phyloP scores from a whole-genome alignment of 495 filamentous ascomycete genomes.

The Podospora tetraspora region DNA sequence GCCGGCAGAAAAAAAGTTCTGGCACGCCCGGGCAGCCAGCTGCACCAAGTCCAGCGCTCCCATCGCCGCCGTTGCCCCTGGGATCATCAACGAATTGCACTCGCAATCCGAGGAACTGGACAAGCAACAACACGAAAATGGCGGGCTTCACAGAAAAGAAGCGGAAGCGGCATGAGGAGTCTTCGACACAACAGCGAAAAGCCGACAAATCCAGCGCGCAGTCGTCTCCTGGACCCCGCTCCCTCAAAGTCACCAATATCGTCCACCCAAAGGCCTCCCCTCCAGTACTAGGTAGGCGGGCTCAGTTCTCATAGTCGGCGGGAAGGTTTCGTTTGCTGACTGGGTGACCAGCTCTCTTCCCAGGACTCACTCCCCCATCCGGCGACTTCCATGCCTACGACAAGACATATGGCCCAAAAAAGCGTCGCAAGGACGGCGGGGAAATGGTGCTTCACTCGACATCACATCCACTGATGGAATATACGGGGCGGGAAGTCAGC shows the following conservation, averaged over 20 bases:
- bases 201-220: conserved; percentile 53
- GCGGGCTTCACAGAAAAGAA: conserved; percentile 60
- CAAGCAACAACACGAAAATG: conserved; percentile 36
- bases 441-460: conserved; percentile 75
- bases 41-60: not conserved
- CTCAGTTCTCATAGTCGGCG: not conserved
- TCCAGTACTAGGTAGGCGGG: conserved; percentile 58
- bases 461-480: conserved; percentile 72
- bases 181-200: conserved; percentile 39
- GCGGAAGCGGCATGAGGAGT: conserved; percentile 60
- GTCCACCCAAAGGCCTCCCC: conserved; percentile 53
- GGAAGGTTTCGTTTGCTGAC: conserved; percentile 6
- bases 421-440: conserved; percentile 40
- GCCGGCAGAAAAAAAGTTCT: conserved; percentile 12
- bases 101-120: not conserved
- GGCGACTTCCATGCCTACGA: conserved; percentile 60
- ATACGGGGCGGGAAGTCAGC: conserved; percentile 68
- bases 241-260: conserved; percentile 54
- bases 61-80: not conserved
- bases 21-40: not conserved
- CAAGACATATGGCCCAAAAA: conserved; percentile 40
- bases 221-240: conserved; percentile 21
- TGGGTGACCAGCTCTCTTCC: conserved; percentile 53
- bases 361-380: conserved; percentile 57
- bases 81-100: not conserved